A percentile compares a stretch with the other conserved stretches of the same genome.
These are phyloP conservation scores for Rhodotorula mucilaginosa DNA, from an alignment of 1,284 basidiomycete species.

Conservation along the genomic window DNA sequence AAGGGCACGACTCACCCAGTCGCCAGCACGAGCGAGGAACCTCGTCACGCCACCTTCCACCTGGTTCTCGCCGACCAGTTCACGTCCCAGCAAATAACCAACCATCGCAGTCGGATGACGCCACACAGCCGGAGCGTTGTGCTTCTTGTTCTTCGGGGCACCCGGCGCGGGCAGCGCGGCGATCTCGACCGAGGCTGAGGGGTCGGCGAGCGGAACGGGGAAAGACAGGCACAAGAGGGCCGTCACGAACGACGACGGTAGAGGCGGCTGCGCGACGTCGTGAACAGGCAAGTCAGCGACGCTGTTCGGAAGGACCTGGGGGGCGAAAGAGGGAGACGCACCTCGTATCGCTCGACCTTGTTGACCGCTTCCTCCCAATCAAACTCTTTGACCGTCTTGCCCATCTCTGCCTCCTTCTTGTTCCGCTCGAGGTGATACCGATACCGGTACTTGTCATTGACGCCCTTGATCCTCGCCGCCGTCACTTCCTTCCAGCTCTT, in stretches of 20 bases:
- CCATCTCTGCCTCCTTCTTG: conserved; percentile 30
- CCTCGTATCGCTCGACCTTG: conserved; percentile 29
- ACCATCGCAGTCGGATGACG: conserved; percentile 36
- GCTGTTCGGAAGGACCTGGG: not conserved
- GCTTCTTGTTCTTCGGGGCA: not conserved
- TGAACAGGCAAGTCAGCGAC: too few relatives aligned
- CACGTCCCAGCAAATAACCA: conserved; percentile 31
- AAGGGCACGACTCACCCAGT: conserved; percentile 23
- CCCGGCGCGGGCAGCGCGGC: not conserved
- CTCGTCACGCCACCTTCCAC: conserved; percentile 29
- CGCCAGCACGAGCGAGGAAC: conserved; percentile 30
- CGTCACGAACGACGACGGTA: conserved; percentile 37
- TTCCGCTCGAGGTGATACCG: conserved; percentile 32
- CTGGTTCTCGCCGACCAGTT: conserved; percentile 37
- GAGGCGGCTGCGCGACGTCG: conserved; percentile 17
- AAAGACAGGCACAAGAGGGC: conserved; percentile 36
- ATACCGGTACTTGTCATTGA: conserved; percentile 31
- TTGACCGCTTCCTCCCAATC: conserved; percentile 25
- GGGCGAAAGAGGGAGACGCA: not conserved
- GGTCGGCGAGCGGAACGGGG: conserved; percentile 20
- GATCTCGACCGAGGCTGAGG: conserved; percentile 15
- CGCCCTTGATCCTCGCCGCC: conserved; percentile 33
- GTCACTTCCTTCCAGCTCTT: conserved; percentile 30
- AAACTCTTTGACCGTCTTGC: conserved; percentile 18
- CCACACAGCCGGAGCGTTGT: not conserved